phyloP scores from a whole-genome alignment of 768 basidiomycete genomes.

The Punctularia strigosozonata region DNA sequence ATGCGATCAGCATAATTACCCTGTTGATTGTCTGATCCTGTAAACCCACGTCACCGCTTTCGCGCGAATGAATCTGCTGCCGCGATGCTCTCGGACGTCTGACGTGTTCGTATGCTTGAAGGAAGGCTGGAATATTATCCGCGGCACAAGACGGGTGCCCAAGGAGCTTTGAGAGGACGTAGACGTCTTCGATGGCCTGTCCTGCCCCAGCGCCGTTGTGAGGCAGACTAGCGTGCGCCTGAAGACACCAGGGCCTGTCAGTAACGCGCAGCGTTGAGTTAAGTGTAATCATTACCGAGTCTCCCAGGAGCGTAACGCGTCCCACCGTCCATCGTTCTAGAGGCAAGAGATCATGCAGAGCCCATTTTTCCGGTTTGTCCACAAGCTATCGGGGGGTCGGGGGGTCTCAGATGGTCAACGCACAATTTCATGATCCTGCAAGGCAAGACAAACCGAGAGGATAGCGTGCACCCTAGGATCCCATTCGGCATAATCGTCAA shows the following conservation, averaged over 20 bases:
- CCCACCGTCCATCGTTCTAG: not conserved
- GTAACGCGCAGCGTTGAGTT: too few relatives aligned
- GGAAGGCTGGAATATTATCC: not conserved
- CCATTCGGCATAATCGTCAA: not conserved
- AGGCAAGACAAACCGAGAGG: too few relatives aligned
- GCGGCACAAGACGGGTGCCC: not conserved
- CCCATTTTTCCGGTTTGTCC: not conserved
- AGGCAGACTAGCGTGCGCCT: too few relatives aligned
- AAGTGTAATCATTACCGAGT: too few relatives aligned
- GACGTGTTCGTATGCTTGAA: not conserved
- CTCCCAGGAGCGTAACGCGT: not conserved
- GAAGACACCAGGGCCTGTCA: too few relatives aligned
- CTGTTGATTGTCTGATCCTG: not conserved
- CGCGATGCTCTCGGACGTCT: not conserved
- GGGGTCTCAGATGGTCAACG: too few relatives aligned
- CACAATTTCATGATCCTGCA: too few relatives aligned
- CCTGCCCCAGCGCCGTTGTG: constrained; percentile 1
- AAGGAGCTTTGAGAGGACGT: not conserved
- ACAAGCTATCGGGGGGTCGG: not conserved
- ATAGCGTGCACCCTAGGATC: not conserved
- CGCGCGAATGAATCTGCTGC: not conserved
- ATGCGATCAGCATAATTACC: too few relatives aligned
- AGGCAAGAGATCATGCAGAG: not conserved
- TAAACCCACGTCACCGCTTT: not conserved
- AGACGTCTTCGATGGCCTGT: not conserved